Evolutionary conservation across 768 basidiomycete species (phyloP).

Genomic region (Termitomyces sp.): DNA sequence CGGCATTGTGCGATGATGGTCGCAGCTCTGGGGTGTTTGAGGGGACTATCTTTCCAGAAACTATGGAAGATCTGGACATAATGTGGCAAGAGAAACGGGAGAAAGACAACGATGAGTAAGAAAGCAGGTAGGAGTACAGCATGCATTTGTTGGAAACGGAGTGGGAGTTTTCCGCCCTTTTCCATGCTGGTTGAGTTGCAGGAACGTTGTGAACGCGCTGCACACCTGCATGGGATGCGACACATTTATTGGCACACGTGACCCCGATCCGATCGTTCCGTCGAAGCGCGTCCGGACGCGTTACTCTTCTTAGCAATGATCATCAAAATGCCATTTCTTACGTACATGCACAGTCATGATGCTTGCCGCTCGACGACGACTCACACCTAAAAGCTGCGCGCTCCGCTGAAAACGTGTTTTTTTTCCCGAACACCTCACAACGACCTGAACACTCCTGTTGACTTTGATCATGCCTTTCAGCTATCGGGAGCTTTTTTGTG

Average conservation of each 20-base stretch:
- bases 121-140: neutral
- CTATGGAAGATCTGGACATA: conserved; percentile 1
- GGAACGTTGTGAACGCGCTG: conserved; percentile 1
- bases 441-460: neutral
- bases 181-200: neutral
- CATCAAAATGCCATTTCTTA: neutral
- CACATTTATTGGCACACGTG: neutral
- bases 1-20: conserved; percentile 38
- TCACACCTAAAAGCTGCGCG: neutral
- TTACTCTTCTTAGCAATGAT: neutral
- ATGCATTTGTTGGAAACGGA: neutral
- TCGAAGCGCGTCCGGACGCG: too few relatives aligned
- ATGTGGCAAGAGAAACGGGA: conserved; percentile 1
- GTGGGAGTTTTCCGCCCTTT: neutral
- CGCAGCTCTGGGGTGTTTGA: conserved; percentile 15
- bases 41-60: neutral
- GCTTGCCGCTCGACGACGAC: neutral
- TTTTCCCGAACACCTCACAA: neutral
- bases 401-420: neutral
- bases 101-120: neutral
- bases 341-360: neutral
- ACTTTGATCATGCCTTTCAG: conserved; percentile 31
- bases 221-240: neutral
- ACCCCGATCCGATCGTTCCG: neutral
- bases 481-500: conserved; percentile 39